These are phyloP conservation scores for Eucalyptus decipiens DNA, from an alignment of 345 rosid species.

Conservation along the genomic window DNA sequence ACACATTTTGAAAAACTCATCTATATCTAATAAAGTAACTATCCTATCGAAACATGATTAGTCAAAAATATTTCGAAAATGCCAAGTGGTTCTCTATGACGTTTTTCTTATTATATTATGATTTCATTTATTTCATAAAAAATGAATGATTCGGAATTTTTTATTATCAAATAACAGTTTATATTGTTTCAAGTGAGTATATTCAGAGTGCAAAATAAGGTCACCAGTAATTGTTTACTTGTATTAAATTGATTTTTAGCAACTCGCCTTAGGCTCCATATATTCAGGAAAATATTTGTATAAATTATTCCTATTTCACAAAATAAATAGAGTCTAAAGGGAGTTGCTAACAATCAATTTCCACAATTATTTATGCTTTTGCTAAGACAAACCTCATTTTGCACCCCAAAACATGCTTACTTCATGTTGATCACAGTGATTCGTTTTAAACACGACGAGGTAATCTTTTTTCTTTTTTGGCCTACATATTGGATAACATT, in stretches of 20 bases:
- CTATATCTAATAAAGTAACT: not conserved
- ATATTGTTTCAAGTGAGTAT: not conserved
- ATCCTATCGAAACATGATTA: not conserved
- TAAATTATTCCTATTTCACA: no score
- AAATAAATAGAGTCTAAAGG: no score
- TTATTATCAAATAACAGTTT: not conserved
- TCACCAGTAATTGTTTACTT: no score
- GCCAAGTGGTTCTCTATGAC: not conserved
- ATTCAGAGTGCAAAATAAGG: no score
- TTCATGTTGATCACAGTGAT: not conserved
- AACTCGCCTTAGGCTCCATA: no score
- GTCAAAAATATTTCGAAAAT: not conserved
- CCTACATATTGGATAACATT: not conserved
- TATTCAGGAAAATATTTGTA: no score
- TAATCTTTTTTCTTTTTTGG: not conserved
- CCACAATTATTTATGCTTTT: not conserved
- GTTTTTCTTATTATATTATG: not conserved
- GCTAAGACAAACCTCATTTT: not conserved
- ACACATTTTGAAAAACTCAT: not conserved
- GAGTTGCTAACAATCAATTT: no score
- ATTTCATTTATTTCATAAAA: not conserved
- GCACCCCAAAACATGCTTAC: not conserved
- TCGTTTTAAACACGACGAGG: rapidly evolving
- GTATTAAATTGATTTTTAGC: no score
- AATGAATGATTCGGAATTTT: not conserved